Percentiles rank a stretch among this genome's conserved stretches.
These are phyloP conservation scores for Aspergillus nanangensis DNA, from an alignment of 495 filamentous ascomycete species.

Conservation along the genomic window DNA sequence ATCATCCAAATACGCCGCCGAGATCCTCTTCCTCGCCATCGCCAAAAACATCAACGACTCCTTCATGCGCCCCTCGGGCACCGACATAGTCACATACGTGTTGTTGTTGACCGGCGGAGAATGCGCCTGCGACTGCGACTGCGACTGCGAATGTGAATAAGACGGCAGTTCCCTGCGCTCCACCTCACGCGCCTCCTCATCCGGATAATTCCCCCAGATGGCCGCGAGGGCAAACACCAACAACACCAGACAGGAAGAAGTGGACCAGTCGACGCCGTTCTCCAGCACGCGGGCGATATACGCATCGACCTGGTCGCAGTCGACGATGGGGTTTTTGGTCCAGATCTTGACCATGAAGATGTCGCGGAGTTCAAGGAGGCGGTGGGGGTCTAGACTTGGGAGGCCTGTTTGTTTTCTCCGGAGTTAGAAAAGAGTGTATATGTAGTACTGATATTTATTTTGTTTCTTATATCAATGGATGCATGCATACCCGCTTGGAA, in stretches of 20 bases:
- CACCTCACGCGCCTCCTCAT: slow-evolving; percentile 22
- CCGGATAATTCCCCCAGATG: slow-evolving; percentile 30
- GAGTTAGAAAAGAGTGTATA: too few relatives aligned
- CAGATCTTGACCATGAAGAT: slow-evolving; percentile 26
- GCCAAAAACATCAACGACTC: slow-evolving; percentile 23
- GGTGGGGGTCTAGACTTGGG: slow-evolving; percentile 16
- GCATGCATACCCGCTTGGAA: slow-evolving; percentile 18
- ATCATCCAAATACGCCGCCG: slow-evolving; percentile 27
- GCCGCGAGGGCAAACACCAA: slow-evolving; percentile 34
- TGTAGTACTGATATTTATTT: too few relatives aligned
- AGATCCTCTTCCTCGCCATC: slow-evolving; percentile 33
- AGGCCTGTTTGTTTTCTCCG: slow-evolving; percentile 12
- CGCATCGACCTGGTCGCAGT: slow-evolving; percentile 19
- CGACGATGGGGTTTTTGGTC: slow-evolving; percentile 27
- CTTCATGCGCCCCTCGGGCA: slow-evolving; percentile 21
- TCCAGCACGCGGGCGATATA: slow-evolving; percentile 21
- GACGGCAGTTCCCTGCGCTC: slow-evolving; percentile 13
- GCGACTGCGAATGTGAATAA: too few relatives aligned
- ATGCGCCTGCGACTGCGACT: too few relatives aligned
- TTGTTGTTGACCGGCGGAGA: slow-evolving; percentile 10
- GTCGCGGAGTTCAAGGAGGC: slow-evolving; percentile 22
- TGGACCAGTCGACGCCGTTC: slow-evolving; percentile 29
- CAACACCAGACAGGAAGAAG: slow-evolving; percentile 28
- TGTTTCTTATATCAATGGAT: too few relatives aligned
- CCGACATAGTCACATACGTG: slow-evolving; percentile 18